Base-by-base conservation (phyloP, 2,329 filamentous ascomycete genomes). In the Penicillium sp. region DNA sequence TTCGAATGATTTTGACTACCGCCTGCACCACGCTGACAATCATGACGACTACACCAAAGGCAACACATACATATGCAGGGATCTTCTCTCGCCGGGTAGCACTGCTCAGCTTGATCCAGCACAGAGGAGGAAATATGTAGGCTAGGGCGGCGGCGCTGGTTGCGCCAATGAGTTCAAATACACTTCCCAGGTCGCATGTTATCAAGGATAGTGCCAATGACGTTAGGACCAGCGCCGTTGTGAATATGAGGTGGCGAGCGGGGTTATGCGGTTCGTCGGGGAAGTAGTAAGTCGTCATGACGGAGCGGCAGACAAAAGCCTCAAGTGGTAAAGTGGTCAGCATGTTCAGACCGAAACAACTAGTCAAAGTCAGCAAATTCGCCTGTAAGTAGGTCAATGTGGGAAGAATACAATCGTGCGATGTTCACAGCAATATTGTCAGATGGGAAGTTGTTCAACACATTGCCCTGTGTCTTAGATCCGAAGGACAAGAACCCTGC, bases 291-390 rank as follows among this genome's bases (percentile, higher is more conserved):
- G 89, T 90, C 59, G 89, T 81, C 88, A 96, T 95, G 56, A 96
- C 91, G 72, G 96, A 93, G 64, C 93, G 83, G 72, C 93, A 99
- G 46, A 99, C 93, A 69, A 99, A 99, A 13, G 90, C 91, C 76
- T 99, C 93, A 52, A 99, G 84, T 0, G 93, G 93, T 30, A 99
- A 77, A 1, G 93, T 97, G 12, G 93, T 96, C 63, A 99, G 83
- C 93, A 99, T 99, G 77, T 99, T 99, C 58, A 99, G 80, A 2
- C 93, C 93, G 66, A 99, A 97, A 73, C 89, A 96, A 42, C 77
- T 79, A 54, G 14, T 30, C 12, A 4, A 11, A 18, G 47, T 64
- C 49, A 71, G 66, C 43, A 44, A 19, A 14, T 13, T 5, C 18
- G n/a, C 10, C 29, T 29, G 22, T 19, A 9, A 29, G 19, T 37